These are phyloP conservation scores for Fusarium fujikuroi DNA, from an alignment of 2,329 filamentous ascomycete genomes.

Conservation along the genomic window DNA sequence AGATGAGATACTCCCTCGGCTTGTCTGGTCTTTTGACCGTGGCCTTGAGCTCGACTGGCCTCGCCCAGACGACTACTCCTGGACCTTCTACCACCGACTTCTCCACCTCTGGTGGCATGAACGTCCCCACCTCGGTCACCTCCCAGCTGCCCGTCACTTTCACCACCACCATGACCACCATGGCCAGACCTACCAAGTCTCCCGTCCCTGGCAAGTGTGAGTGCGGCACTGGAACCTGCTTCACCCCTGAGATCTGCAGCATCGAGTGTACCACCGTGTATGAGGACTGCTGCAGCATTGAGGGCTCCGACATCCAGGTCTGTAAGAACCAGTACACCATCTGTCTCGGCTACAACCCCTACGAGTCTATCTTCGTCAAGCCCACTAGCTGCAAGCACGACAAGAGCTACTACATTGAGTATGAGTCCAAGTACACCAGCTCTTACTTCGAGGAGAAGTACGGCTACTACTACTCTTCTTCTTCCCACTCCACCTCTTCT, in stretches of 20 bases:
- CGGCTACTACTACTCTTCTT: constrained; percentile 3
- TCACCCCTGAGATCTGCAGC: constrained; percentile 21
- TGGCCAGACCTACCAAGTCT: constrained; percentile 11
- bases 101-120: constrained; percentile 8
- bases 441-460: constrained; percentile 19
- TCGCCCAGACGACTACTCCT: constrained; percentile 11
- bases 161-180: constrained; percentile 16
- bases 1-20: constrained; percentile 35
- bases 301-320: constrained; percentile 1
- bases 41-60: constrained; percentile 17
- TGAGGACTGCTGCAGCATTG: constrained; percentile 14
- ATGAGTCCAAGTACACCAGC: constrained; percentile 18
- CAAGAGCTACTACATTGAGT: constrained; percentile 23
- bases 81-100: background rate
- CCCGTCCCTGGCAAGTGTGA: constrained; percentile 1
- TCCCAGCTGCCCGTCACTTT: background rate
- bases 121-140: constrained; percentile 16
- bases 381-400: constrained; percentile 30
- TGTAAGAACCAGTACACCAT: constrained; percentile 22
- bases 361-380: background rate
- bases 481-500: background rate
- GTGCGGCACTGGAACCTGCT: constrained; percentile 13
- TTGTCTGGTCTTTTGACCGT: constrained; percentile 36
- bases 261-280: constrained; percentile 28
- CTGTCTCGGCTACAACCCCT: constrained; percentile 34